These are phyloP conservation scores for Nemania serpens DNA, from an alignment of 2,329 filamentous ascomycete genomes.

Conservation along the genomic window DNA sequence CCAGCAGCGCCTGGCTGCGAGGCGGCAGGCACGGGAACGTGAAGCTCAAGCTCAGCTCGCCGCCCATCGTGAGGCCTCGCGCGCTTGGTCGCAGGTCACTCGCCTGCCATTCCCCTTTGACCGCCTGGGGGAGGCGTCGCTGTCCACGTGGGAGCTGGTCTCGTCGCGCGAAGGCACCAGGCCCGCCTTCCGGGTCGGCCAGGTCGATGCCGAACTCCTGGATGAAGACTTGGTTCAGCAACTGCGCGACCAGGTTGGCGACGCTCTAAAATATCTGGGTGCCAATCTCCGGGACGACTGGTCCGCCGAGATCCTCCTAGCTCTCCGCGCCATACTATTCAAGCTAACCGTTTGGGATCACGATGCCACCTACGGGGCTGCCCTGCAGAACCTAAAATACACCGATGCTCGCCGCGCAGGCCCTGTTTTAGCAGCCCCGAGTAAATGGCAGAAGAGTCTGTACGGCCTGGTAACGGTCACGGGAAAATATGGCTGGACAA, in stretches of 20 bases:
- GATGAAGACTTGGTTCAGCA: constrained; percentile 91
- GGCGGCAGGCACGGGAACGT: constrained; percentile 75
- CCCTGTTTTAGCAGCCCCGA: constrained; percentile 69
- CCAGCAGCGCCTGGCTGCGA: constrained; percentile 82
- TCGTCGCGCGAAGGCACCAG: constrained; percentile 76
- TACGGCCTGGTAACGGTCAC: constrained; percentile 87
- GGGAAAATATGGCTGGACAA: constrained; percentile 87
- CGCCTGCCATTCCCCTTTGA: constrained; percentile 67
- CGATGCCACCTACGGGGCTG: constrained; percentile 90
- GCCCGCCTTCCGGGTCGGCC: constrained; percentile 89
- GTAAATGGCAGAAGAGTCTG: constrained; percentile 78
- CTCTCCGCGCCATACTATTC: constrained; percentile 79
- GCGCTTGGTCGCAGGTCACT: constrained; percentile 59
- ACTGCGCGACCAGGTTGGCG: constrained; percentile 81
- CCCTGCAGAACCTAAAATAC: constrained; percentile 88
- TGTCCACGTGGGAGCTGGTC: constrained; percentile 70
- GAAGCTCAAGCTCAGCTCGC: constrained; percentile 63
- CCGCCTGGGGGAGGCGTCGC: constrained; percentile 53
- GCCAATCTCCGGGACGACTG: constrained; percentile 80
- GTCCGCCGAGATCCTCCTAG: constrained; percentile 81
- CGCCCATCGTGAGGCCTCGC: constrained; percentile 56
- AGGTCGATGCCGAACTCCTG: constrained; percentile 92
- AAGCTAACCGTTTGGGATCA: constrained; percentile 98
- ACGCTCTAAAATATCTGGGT: constrained; percentile 85
- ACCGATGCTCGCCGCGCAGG: constrained; percentile 76